phyloP scores from a whole-genome alignment of 108 stramenopile species.

The Parmales sp. region DNA sequence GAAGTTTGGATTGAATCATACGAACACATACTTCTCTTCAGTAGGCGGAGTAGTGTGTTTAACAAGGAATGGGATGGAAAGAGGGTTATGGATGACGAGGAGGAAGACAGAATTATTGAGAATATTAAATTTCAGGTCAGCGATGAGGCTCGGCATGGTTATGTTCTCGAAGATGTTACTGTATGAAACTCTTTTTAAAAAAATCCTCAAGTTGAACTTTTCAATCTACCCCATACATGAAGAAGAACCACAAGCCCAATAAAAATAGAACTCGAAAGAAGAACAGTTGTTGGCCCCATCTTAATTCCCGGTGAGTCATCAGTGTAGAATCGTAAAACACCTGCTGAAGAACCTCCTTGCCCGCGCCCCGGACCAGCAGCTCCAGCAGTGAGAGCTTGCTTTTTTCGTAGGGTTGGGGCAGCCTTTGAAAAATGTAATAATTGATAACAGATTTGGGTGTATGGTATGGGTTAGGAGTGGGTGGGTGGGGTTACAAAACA shows the following conservation, averaged over 20 bases:
- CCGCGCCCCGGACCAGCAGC: constrained; percentile 44
- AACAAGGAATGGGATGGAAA: constrained; percentile 3
- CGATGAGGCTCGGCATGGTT: not conserved
- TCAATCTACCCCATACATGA: constrained; percentile 87
- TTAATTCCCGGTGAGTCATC: constrained; percentile 87
- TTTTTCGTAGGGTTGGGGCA: no score
- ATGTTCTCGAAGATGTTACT: not conserved
- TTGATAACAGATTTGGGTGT: no score
- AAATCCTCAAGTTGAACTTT: constrained; percentile 37
- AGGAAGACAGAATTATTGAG: not conserved
- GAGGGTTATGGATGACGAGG: not conserved
- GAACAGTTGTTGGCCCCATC: constrained; percentile 80
- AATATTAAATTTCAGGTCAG: not conserved
- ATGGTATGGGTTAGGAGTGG: no score
- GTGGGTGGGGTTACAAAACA: no score
- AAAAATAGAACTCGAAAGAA: constrained; percentile 69
- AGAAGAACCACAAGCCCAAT: constrained; percentile 82
- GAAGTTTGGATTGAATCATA: constrained; percentile 8
- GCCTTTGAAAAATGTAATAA: no score
- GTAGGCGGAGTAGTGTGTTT: not conserved
- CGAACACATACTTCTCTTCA: not conserved
- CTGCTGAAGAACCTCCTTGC: constrained; percentile 60
- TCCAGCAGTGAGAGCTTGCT: no score
- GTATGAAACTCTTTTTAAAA: not conserved
- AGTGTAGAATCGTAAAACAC: constrained; percentile 82